Base-by-base conservation (phyloP, 441 rosid species). In the Cnidoscolus chayamansa region DNA sequence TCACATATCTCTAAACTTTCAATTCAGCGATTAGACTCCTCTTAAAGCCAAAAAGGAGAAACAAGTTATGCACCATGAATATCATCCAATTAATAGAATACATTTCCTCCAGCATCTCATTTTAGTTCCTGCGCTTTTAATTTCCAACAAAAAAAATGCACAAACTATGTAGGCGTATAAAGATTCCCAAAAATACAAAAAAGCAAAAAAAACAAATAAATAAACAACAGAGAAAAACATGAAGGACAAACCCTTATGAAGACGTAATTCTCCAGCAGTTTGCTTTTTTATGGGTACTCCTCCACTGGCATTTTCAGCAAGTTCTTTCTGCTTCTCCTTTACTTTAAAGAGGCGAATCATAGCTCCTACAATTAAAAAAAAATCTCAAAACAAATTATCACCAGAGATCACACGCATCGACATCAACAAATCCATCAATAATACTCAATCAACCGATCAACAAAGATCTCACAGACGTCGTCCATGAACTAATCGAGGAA, bases 281-380 rank as follows among this genome's bases (percentile, higher is more conserved):
- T 90, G 97, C 82, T 86, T 94, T 79, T 87, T 94, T 6, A 78
- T 72, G 45, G 95, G 90, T 56, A 76, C 76, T 60, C 89, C 89
- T 61, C 92, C 97, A 17, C 67, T 85, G 60, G 94, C 91, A 82
- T 85, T 89, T 70, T 86, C 90, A 74, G 91, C 96, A 71, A 80
- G 86, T 64, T 92, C 97, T 79, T 84, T 92, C 82, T 92, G 96
- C 85, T 94, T 88, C 70, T 93, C 97, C 88, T 92, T 92, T 25
- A 92, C 97, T 89, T 90, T 94, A 76, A 94, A 90, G 12, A 92
- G 83, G 66, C 94, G 88, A 85, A 94, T 94, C 99, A 94, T 92
- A 74, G 80, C 82, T 84, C 81, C 90, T 83, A 62, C 17, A 9
- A 57, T 59, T 30, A 30, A 20, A 30, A 53, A 30, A 20, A 30